Conservation (phyloP, 2,329 filamentous ascomycete genomes). For the Penicillium sumatraense region DNA sequence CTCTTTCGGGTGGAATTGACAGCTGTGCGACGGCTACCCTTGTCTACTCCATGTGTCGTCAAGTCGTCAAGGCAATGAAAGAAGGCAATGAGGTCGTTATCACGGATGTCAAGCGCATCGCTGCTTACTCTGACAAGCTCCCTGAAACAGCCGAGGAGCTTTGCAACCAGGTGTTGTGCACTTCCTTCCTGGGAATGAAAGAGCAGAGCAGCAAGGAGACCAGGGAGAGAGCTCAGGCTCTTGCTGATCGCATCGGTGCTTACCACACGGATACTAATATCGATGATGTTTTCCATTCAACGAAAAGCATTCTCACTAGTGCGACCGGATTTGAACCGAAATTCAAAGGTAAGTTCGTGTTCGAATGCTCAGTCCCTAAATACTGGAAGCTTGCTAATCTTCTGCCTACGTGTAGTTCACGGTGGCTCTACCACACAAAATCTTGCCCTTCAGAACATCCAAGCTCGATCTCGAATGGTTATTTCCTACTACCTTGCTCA, state of each 20-base stretch:
- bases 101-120: conserved; percentile 57
- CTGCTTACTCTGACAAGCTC: conserved; percentile 53
- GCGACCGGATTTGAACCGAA: conserved; percentile 12
- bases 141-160: conserved; percentile 65
- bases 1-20: conserved; percentile 47
- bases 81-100: conserved; percentile 56
- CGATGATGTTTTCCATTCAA: conserved; percentile 11
- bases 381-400: neutral
- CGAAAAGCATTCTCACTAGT: conserved; percentile 11
- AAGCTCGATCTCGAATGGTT: conserved; percentile 13
- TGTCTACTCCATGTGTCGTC: conserved; percentile 46
- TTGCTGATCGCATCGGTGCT: conserved; percentile 11
- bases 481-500: conserved; percentile 14
- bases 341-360: conserved; percentile 11
- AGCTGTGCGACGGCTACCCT: conserved; percentile 44
- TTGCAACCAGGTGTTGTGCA: conserved; percentile 40
- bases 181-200: conserved; percentile 2
- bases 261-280: conserved; percentile 16
- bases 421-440: conserved; percentile 9
- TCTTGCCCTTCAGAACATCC: conserved; percentile 15
- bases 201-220: conserved; percentile 1
- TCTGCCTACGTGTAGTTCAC: conserved; percentile 1
- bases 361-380: too few relatives aligned
- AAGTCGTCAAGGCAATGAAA: conserved; percentile 40
- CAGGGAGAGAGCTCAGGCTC: neutral